These are phyloP conservation scores for Aspergillus carbonarius DNA, from an alignment of 2,329 filamentous ascomycete species.

Conservation along the genomic window DNA sequence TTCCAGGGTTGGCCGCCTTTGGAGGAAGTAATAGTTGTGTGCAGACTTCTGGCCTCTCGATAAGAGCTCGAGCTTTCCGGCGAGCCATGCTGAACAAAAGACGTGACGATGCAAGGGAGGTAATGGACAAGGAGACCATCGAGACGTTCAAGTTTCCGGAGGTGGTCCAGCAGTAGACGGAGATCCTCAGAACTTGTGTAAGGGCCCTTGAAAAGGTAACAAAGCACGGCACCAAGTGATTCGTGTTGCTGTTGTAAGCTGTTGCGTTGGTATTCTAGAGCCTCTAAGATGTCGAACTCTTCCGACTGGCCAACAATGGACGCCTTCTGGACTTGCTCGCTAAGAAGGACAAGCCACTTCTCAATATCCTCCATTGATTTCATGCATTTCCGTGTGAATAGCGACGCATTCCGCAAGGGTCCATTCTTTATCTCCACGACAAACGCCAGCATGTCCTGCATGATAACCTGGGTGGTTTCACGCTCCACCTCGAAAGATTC, in stretches of 20 bases:
- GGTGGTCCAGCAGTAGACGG: conserved; percentile 63
- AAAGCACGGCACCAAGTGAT: conserved; percentile 75
- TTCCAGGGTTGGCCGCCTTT: conserved; percentile 70
- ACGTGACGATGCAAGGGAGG: conserved; percentile 73
- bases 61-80: conserved; percentile 68
- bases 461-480: conserved; percentile 53
- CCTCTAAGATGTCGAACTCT: conserved; percentile 68
- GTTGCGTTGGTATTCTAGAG: conserved; percentile 73
- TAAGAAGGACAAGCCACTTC: conserved; percentile 70
- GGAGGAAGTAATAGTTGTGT: conserved; percentile 65
- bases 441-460: conserved; percentile 56
- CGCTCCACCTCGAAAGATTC: conserved; percentile 64
- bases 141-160: conserved; percentile 73
- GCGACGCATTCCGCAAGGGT: conserved; percentile 52
- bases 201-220: conserved; percentile 72
- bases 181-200: conserved; percentile 73
- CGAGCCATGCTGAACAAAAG: conserved; percentile 75
- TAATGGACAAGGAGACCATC: conserved; percentile 76
- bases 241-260: conserved; percentile 90
- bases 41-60: conserved; percentile 67
- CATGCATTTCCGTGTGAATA: conserved; percentile 73
- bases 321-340: conserved; percentile 73
- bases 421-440: conserved; percentile 59
- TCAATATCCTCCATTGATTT: conserved; percentile 74
- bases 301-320: conserved; percentile 69